These are phyloP conservation scores for Colletotrichum karsti DNA, from an alignment of 2,329 filamentous ascomycete genomes.

Conservation along the genomic window DNA sequence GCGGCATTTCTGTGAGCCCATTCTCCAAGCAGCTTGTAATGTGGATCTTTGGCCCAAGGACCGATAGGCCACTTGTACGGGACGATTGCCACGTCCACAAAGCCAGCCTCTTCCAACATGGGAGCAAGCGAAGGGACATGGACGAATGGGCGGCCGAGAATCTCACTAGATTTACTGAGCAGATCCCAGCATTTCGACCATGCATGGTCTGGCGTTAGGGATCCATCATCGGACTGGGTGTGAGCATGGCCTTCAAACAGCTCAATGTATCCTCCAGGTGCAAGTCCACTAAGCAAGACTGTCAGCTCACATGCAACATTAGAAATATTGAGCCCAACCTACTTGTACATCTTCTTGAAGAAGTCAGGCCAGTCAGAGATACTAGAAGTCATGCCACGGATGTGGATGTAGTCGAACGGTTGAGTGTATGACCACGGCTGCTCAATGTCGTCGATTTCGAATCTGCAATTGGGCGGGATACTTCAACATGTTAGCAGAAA, in stretches of 20 bases:
- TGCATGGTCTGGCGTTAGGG: conserved; percentile 30
- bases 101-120: conserved; percentile 37
- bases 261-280: conserved; percentile 35
- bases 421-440: conserved; percentile 29
- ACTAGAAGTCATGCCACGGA: conserved; percentile 39
- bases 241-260: conserved; percentile 31
- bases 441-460: conserved; percentile 33
- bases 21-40: conserved; percentile 42
- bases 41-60: conserved; percentile 32
- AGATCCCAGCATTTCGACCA: conserved; percentile 33
- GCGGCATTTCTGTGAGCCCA: conserved; percentile 26
- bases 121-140: background rate
- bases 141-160: conserved; percentile 35
- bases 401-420: conserved; percentile 43
- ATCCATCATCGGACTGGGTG: conserved; percentile 29
- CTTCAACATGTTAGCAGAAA: conserved; percentile 2
- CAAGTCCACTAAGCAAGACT: conserved; percentile 18
- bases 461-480: conserved; percentile 36
- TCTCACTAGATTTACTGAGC: conserved; percentile 38
- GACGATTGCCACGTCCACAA: conserved; percentile 38
- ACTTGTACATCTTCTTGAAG: conserved; percentile 31
- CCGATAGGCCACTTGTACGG: conserved; percentile 40
- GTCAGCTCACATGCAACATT: background rate
- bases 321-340: background rate
- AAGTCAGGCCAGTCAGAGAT: conserved; percentile 34